Evolutionary conservation across 2,329 filamentous ascomycete genomes (phyloP), one percentile per base, ranked within the genome.

Genomic region (Apiospora rasikravindrae): DNA sequence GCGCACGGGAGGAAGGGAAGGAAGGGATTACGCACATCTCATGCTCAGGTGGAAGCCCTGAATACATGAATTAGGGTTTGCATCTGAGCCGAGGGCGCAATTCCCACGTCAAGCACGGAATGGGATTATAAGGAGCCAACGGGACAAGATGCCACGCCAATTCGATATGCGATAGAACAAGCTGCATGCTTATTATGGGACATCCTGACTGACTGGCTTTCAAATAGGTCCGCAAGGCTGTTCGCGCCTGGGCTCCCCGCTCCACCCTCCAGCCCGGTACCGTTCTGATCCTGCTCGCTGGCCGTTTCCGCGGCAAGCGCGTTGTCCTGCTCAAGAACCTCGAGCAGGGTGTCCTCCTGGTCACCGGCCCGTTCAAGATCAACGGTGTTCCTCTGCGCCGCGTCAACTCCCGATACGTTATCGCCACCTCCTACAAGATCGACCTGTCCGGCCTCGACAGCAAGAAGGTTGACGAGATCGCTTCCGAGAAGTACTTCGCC

Each of bases 321-420:
- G 96, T 99, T 83, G 90, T 99, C 83, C 95, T 98, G 88, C 93
- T 99, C 86, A 98, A 98, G 92, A 91, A 93, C 87, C 95, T 99
- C 83, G 90, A 94, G 84, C 94, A 98, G 89, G 96, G 96, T 88
- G 94, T 98, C 79, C 95, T 99, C 86, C 94, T 99, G 85, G 95
- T 99, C 82, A 99, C 96, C 84, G 96, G 96, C 82, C 96, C 96
- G 85, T 99, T 98, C 94, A 99, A 98, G 93, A 93, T 99, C 89
- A 99, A 99, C 90, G 96, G 96, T 87, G 96, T 99, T 78, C 96
- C 96, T 80, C 93, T 99, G 83, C 93, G 96, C 88, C 92, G 94
- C 86, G 94, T 97, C 85, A 97, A 97, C 89, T 89, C 94, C 84
- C 92, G 94, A 87, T 97, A 96, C 88, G 94, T 97, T 84, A 97